These are phyloP conservation scores for Magnusiomyces fungicola DNA, from an alignment of 1,139 yeast genomes.

Conservation along the genomic window DNA sequence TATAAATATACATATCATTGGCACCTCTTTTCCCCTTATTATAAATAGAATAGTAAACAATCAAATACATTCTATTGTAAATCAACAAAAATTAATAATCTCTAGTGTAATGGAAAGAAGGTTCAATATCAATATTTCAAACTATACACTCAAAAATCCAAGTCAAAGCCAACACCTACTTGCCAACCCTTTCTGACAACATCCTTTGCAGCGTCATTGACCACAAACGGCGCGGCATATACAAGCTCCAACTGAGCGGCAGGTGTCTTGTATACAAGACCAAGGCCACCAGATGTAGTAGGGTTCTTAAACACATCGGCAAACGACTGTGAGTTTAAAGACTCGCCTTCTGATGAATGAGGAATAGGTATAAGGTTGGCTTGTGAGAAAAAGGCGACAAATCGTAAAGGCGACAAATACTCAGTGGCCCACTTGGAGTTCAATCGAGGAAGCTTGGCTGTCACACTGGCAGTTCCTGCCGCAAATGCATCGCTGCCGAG, in stretches of 20 bases:
- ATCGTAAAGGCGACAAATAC: slow-evolving; percentile 15
- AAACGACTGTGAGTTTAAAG: not conserved
- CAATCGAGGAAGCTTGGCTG: slow-evolving; percentile 15
- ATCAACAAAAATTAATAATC: no score
- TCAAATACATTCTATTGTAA: no score
- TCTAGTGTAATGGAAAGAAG: no score
- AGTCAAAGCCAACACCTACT: slow-evolving; percentile 12
- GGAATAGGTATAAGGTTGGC: slow-evolving; percentile 10
- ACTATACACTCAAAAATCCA: slow-evolving; percentile 8
- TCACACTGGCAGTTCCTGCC: slow-evolving; percentile 14
- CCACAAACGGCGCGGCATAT: slow-evolving; percentile 10
- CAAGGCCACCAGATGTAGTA: slow-evolving; percentile 19
- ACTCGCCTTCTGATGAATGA: not conserved
- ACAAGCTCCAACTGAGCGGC: slow-evolving; percentile 13
- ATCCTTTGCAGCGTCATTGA: slow-evolving; percentile 1
- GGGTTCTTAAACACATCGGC: slow-evolving; percentile 2
- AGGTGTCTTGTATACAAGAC: slow-evolving; percentile 12
- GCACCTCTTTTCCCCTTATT: no score
- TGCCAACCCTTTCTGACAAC: slow-evolving; percentile 11
- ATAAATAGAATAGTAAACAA: no score
- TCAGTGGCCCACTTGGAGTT: not conserved
- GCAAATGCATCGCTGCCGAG: slow-evolving; percentile 53
- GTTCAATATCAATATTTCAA: no score
- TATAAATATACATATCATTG: no score
- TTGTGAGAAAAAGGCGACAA: slow-evolving; percentile 16